Conservation (phyloP, 441 rosid genomes). For the Rhodomyrtus psidioides region DNA sequence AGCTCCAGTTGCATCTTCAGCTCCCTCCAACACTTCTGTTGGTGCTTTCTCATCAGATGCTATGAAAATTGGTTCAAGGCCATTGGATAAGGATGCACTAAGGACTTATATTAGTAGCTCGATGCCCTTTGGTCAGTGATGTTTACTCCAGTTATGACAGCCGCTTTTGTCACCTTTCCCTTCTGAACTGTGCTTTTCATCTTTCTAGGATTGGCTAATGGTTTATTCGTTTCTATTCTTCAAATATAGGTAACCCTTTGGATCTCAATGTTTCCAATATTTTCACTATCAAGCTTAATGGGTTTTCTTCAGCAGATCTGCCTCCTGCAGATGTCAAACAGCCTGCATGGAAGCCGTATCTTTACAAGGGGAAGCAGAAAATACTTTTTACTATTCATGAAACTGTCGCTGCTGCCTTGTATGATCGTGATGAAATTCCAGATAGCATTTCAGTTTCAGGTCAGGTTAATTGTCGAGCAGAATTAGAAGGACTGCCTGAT, state of each 20-base stretch:
- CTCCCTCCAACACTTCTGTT: slow-evolving; percentile 37
- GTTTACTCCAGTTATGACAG: slow-evolving; percentile 19
- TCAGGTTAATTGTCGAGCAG: slow-evolving; percentile 88
- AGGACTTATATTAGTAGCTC: slow-evolving; percentile 67
- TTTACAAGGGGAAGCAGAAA: slow-evolving; percentile 84
- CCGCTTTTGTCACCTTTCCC: background rate
- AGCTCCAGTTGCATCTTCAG: slow-evolving; percentile 64
- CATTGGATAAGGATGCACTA: slow-evolving; percentile 71
- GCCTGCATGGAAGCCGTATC: slow-evolving; percentile 94
- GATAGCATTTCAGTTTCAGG: slow-evolving; percentile 78
- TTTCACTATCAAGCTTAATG: slow-evolving; percentile 55
- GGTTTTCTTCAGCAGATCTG: slow-evolving; percentile 73
- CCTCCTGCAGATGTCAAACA: slow-evolving; percentile 79
- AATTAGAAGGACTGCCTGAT: slow-evolving; percentile 91
- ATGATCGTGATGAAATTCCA: slow-evolving; percentile 85
- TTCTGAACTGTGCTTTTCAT: background rate
- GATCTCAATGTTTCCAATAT: slow-evolving; percentile 71
- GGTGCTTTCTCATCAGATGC: slow-evolving; percentile 59
- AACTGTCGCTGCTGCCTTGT: slow-evolving; percentile 74
- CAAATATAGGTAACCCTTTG: slow-evolving; percentile 63
- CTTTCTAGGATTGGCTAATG: background rate
- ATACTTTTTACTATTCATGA: slow-evolving; percentile 73
- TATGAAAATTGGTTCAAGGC: slow-evolving; percentile 66
- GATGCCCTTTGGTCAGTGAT: slow-evolving; percentile 88
- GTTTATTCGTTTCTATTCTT: slow-evolving; percentile 2